Percentiles rank a stretch among this genome's conserved stretches.
phyloP scores from a whole-genome alignment of 2,329 filamentous ascomycete genomes.

The Xylariales sp. region DNA sequence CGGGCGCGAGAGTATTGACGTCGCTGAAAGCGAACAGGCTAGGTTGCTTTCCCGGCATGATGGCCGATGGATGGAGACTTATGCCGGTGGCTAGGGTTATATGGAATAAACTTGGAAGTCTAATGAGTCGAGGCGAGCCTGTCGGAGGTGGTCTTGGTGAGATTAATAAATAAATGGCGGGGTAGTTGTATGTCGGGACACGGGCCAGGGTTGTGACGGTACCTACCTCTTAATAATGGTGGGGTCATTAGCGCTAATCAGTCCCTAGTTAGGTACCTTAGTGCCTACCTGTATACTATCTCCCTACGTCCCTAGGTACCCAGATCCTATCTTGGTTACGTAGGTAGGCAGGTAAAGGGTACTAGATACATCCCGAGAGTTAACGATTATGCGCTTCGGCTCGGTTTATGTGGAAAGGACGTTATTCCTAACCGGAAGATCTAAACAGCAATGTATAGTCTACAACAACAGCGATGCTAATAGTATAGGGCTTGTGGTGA shows the following conservation, averaged over 20 bases:
- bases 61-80: constrained; percentile 39
- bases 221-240: constrained; percentile 12
- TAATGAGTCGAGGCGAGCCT: constrained; percentile 16
- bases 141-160: constrained; percentile 16
- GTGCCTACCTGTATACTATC: not conserved
- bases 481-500: too few species aligned
- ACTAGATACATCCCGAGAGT: not conserved
- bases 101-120: constrained; percentile 12
- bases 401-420: too few species aligned
- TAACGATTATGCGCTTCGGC: not conserved
- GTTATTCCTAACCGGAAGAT: too few species aligned
- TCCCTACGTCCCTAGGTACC: not conserved
- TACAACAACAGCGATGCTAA: too few species aligned
- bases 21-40: constrained; percentile 85
- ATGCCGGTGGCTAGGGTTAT: constrained; percentile 11
- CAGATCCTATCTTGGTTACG: too few species aligned
- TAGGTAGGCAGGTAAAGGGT: too few species aligned
- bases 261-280: too few species aligned
- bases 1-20: constrained; percentile 75
- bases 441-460: too few species aligned
- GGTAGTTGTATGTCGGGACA: constrained; percentile 15
- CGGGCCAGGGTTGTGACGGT: constrained; percentile 13
- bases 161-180: constrained; percentile 24
- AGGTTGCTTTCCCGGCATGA: constrained; percentile 67
- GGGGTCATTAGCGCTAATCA: constrained; percentile 6